Conservation (phyloP, 1,284 basidiomycete species). For the Coriolopsis trogii region DNA sequence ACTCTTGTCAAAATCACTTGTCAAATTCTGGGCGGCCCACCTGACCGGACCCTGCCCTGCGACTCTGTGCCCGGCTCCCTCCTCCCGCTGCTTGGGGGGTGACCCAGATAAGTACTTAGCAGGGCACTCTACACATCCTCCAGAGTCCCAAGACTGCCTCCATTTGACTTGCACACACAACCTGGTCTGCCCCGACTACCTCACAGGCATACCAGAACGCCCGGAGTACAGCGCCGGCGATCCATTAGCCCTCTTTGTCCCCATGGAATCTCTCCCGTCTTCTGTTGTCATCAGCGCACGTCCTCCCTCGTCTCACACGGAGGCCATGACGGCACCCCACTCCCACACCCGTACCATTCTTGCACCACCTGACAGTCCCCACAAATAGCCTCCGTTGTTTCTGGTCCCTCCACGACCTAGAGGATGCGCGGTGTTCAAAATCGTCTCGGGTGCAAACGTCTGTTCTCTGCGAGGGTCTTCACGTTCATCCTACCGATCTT, state of each 20-base stretch:
- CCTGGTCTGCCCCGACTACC: no score
- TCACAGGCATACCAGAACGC: no score
- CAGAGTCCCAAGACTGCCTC: no score
- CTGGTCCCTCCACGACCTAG: background rate
- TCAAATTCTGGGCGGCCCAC: background rate
- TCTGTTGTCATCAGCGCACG: constrained; percentile 21
- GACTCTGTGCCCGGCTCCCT: no score
- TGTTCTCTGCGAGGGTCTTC: no score
- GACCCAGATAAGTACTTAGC: no score
- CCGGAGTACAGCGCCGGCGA: background rate
- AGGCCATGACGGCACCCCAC: constrained; percentile 13
- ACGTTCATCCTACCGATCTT: no score
- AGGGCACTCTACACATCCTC: no score
- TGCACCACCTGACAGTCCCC: constrained; percentile 16
- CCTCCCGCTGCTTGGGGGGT: no score
- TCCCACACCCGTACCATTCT: constrained; percentile 14
- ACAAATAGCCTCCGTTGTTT: constrained; percentile 6
- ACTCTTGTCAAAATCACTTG: constrained; percentile 1
- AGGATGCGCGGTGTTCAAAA: no score
- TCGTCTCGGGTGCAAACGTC: no score
- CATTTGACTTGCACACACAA: no score
- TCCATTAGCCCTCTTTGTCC: background rate
- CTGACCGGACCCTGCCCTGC: constrained; percentile 7
- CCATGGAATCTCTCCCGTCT: constrained; percentile 8
- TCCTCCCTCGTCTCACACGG: background rate